Evolutionary conservation across 768 basidiomycete genomes (phyloP), one percentile per base, ranked within the genome.

Genomic region (Myochromella boudieri): DNA sequence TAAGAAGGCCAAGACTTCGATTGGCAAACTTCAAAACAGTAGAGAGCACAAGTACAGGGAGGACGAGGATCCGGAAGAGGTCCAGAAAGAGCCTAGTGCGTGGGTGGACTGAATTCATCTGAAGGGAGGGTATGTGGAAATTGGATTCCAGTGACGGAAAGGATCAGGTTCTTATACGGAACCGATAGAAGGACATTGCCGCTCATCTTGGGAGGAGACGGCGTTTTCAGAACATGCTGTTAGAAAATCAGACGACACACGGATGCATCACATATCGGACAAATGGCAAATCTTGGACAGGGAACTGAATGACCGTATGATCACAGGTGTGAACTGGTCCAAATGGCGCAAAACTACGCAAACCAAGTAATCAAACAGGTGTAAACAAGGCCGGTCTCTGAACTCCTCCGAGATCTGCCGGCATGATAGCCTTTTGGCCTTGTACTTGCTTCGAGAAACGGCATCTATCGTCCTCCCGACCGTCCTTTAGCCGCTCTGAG

Each of bases 21-120:
- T 48, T 56, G 37, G 61, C 51, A 49, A 68, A 24, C 11, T 58
- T 59, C 18, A 70, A 57, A 28, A 61, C 20, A 10, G 61, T 24
- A 6, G 61, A 67, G 33, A 81, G 60, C 4, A 61, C 48, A 15
- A 71, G 25, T 12, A 66, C 69, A 46, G 81, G 81, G 0, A 75
- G 52, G 15, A 71, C 59, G 17, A 77, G 25, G 18, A 69, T 64
- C 11, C 61, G 67, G 29, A 62, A 56, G 26, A 84, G 55, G 57
- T 84, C 82, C 32, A 59, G 57, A 44, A 76, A 57, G 44, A 84
- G 66, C 28, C 82, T 71, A 10, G 68, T 56, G 33, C 82, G 80
- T 60, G 81, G 82, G 46, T 60, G 56, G 15, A 64, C 60, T 37
- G 73, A 73, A 47, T 73, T 60, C 72, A 74, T 72, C 56, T 32